phyloP scores from a whole-genome alignment of 495 filamentous ascomycete species.

The Ascobolus immersus region DNA sequence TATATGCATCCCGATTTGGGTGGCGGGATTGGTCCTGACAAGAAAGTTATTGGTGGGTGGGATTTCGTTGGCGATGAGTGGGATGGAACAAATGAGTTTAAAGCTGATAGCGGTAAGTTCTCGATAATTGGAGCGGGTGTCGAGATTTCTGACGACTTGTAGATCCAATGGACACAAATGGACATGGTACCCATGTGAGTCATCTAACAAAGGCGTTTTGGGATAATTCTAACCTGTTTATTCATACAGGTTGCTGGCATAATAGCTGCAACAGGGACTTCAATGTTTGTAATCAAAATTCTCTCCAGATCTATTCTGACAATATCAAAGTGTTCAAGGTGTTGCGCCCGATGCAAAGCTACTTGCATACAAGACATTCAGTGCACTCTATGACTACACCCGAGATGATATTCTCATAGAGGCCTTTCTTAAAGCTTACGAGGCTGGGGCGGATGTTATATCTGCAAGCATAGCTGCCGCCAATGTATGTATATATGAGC shows the following conservation, averaged over 20 bases:
- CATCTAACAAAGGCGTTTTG: no score
- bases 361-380: slow-evolving; percentile 29
- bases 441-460: slow-evolving; percentile 33
- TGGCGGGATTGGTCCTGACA: slow-evolving; percentile 29
- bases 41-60: slow-evolving; percentile 27
- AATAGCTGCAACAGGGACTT: no score
- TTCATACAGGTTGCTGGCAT: slow-evolving; percentile 26
- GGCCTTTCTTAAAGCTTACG: slow-evolving; percentile 30
- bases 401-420: slow-evolving; percentile 28
- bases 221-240: no score
- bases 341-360: slow-evolving; percentile 30
- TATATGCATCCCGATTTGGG: slow-evolving; percentile 33
- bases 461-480: slow-evolving; percentile 32
- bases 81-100: no score
- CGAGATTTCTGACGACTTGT: no score
- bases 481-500: slow-evolving; percentile 10
- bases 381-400: no score
- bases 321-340: slow-evolving; percentile 24
- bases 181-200: slow-evolving; percentile 22
- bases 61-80: slow-evolving; percentile 28
- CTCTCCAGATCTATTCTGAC: no score
- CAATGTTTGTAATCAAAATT: no score
- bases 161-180: slow-evolving; percentile 19
- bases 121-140: no score
- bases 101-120: no score